A percentile compares a stretch with the other conserved stretches of the same genome.
These are phyloP conservation scores for Gaeumannomyces sp. DNA, from an alignment of 2,329 filamentous ascomycete species.

Conservation along the genomic window DNA sequence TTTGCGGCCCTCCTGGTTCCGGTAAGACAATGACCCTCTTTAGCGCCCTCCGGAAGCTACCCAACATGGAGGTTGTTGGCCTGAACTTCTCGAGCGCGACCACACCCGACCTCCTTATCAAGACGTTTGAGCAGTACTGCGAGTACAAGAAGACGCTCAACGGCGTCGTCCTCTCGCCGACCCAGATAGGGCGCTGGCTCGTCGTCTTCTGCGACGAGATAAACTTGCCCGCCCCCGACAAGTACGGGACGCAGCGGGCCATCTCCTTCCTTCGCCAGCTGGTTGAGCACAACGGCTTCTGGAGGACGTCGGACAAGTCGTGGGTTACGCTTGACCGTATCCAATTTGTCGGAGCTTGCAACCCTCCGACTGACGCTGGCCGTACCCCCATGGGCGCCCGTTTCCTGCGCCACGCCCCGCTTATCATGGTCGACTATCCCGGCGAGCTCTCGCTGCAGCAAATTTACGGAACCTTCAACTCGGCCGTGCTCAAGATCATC, in stretches of 20 bases:
- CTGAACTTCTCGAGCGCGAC: slow-evolving; percentile 99
- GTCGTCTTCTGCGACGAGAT: slow-evolving; percentile 99
- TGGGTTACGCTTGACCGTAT: slow-evolving; percentile 98
- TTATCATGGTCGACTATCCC: slow-evolving; percentile 99
- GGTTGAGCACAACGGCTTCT: slow-evolving; percentile 98
- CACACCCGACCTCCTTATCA: slow-evolving; percentile 93
- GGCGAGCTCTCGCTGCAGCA: slow-evolving; percentile 90
- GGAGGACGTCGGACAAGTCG: slow-evolving; percentile 92
- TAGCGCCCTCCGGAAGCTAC: slow-evolving; percentile 90
- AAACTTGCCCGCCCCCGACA: slow-evolving; percentile 95
- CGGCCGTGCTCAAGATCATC: slow-evolving; percentile 91
- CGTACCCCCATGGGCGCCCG: slow-evolving; percentile 89
- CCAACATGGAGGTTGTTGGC: slow-evolving; percentile 98
- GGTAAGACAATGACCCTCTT: slow-evolving; percentile 99
- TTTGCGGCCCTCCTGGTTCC: slow-evolving; percentile 95
- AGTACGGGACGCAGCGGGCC: slow-evolving; percentile 93
- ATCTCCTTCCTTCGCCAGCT: slow-evolving; percentile 97
- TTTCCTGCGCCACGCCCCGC: slow-evolving; percentile 93
- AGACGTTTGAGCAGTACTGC: slow-evolving; percentile 99
- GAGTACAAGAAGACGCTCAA: slow-evolving; percentile 99
- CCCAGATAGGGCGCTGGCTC: slow-evolving; percentile 94
- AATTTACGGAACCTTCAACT: slow-evolving; percentile 98
- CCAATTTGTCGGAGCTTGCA: slow-evolving; percentile 97
- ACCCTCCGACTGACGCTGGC: slow-evolving; percentile 93
- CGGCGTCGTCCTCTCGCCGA: slow-evolving; percentile 90